Evolutionary conservation across 1,284 basidiomycete species (phyloP).

Genomic region (Trichosporon faecale): DNA sequence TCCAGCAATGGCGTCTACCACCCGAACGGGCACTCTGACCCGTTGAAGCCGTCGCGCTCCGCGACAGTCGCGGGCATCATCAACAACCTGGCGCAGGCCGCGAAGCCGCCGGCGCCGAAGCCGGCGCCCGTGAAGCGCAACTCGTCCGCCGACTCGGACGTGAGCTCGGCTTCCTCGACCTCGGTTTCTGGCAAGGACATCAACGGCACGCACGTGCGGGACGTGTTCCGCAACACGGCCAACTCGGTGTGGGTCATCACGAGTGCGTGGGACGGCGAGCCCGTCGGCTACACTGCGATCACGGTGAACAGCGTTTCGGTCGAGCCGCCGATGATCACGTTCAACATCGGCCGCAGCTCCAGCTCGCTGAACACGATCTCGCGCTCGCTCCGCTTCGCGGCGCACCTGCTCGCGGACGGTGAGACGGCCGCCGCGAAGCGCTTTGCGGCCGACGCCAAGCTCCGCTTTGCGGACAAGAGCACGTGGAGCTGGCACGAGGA

Average conservation of each 20-base stretch:
- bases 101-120: neutral
- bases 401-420: conserved; percentile 17
- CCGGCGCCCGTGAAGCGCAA: conserved; percentile 2
- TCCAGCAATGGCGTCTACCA: conserved; percentile 6
- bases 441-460: conserved; percentile 11
- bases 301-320: conserved; percentile 22
- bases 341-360: conserved; percentile 20
- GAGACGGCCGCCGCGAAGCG: conserved; percentile 14
- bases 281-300: conserved; percentile 24
- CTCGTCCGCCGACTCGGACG: neutral
- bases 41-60: neutral
- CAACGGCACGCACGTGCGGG: conserved; percentile 13
- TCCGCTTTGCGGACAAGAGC: conserved; percentile 17
- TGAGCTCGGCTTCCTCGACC: conserved; percentile 1
- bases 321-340: conserved; percentile 24
- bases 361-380: conserved; percentile 15
- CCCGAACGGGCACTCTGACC: conserved; percentile 2
- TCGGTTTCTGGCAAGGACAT: conserved; percentile 6
- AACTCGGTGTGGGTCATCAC: conserved; percentile 23
- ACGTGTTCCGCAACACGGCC: conserved; percentile 18
- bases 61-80: conserved; percentile 20
- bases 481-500: conserved; percentile 21
- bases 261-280: conserved; percentile 12
- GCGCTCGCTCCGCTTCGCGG: conserved; percentile 20
- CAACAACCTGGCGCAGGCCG: conserved; percentile 15